Percentiles rank a stretch among this genome's conserved stretches.
These are phyloP conservation scores for Basidiobolus meristosporus DNA, from an alignment of 371 early-diverging fungal species.

Conservation along the genomic window DNA sequence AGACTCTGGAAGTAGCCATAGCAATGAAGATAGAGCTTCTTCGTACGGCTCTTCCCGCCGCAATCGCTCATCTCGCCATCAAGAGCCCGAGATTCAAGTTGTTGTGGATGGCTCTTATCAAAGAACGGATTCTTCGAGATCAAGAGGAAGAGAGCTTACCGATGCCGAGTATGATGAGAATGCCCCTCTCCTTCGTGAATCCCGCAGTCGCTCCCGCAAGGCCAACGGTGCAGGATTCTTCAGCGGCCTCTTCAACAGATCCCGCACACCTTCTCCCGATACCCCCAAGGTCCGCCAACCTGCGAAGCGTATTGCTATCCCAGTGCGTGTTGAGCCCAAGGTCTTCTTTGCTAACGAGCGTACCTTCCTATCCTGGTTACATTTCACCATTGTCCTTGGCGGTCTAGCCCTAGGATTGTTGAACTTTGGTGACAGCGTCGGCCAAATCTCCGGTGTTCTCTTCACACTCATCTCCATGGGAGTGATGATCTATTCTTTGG, in stretches of 20 bases:
- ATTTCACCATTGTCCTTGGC: slow-evolving; percentile 52
- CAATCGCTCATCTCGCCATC: too few relatives aligned
- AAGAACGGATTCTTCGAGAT: slow-evolving; percentile 2
- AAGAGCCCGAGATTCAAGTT: not conserved
- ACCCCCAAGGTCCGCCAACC: too few relatives aligned
- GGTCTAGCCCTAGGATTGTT: slow-evolving; percentile 62
- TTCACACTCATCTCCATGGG: slow-evolving; percentile 64
- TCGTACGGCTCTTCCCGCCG: slow-evolving; percentile 1
- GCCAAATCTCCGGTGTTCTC: slow-evolving; percentile 52
- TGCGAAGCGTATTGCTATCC: slow-evolving; percentile 45
- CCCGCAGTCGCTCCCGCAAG: too few relatives aligned
- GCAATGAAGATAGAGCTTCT: slow-evolving; percentile 4
- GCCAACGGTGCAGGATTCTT: too few relatives aligned
- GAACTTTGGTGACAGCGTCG: slow-evolving; percentile 67
- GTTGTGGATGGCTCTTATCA: not conserved
- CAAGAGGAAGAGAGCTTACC: slow-evolving; percentile 9
- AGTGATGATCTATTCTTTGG: slow-evolving; percentile 78
- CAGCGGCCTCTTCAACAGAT: too few relatives aligned
- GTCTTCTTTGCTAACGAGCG: slow-evolving; percentile 99
- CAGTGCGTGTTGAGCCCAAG: slow-evolving; percentile 95
- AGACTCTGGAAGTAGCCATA: slow-evolving; percentile 9
- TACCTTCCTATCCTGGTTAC: slow-evolving; percentile 89
- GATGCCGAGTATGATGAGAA: slow-evolving; percentile 3
- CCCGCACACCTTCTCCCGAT: too few relatives aligned
- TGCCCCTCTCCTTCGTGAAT: too few relatives aligned